Evolutionary conservation across 2,329 filamentous ascomycete genomes (phyloP), one percentile per base, ranked within the genome.

Genomic region (Huntiella omanensis): DNA sequence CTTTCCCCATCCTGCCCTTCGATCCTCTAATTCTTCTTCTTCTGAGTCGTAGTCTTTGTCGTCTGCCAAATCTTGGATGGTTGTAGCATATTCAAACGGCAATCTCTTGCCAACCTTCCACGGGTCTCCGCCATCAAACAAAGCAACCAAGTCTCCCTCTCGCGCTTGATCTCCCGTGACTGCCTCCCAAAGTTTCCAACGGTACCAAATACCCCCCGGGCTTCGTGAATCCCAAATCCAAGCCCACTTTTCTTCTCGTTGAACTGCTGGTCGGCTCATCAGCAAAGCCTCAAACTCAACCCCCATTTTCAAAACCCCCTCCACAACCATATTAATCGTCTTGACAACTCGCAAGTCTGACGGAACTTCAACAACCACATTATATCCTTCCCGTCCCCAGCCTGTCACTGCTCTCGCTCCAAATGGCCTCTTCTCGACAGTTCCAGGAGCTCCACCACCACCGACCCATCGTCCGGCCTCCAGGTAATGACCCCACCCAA

Each of bases 151-250:
- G 52, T 69, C 74, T 17, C 48, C 43, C 28, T 33, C 37, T 6
- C 13, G 33, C 36, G 36, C 16, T 17, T 33, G 37, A 13, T 33
- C 10, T 33, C 33, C 28, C 77, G 82, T 86, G n/a, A 88, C 67
- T 6, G 88, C 70, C 54, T 91, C 78, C 83, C 87, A 95, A 39
- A 96, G 58, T 39, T 84, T 76, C 82, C 85, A 96, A 38, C 91
- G 77, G 60, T 96, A 96, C 72, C 87, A 98, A 12, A 92, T 73
- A 12, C 81, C 88, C 19, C 77, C 86, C 51, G 71, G 68, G 55
- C 78, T 87, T 53, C 78, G 73, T 15, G 86, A 73, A 59, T 96
- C 81, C 79, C 84, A 98, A 4, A 98, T 68, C 83, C 87, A 98
- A 0, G 86, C 82, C 77, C 88, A 96, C 53, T 80, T 86, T 59